Base-by-base conservation (phyloP, 495 filamentous ascomycete genomes). In the Lasiosphaeria hispida region DNA sequence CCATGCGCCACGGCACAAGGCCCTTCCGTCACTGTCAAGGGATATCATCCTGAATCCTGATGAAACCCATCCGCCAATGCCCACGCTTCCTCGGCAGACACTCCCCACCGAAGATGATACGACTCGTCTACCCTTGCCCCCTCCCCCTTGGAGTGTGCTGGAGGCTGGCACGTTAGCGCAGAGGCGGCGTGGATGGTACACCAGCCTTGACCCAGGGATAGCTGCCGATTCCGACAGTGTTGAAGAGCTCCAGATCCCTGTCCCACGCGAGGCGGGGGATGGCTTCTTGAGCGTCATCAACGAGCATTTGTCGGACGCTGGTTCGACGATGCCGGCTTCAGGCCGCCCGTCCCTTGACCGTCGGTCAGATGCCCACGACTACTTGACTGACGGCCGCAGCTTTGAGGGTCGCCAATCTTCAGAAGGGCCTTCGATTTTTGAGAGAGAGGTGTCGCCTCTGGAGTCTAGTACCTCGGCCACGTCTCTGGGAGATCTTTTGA, bases 241-340 rank as follows among this genome's bases (percentile, higher is more conserved):
- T n/a, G n/a, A n/a, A n/a, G n/a, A n/a, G n/a, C n/a, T n/a, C n/a
- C n/a, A n/a, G n/a, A n/a, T n/a, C n/a, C n/a, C n/a, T n/a, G n/a
- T n/a, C n/a, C n/a, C n/a, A n/a, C n/a, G n/a, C n/a, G n/a, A n/a
- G n/a, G n/a, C n/a, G n/a, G 57, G 14, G 45, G 45, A 48, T n/a
- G 10, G 13, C 34, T 30, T 48, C 18, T 34, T 48, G 45, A 48
- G 45, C 45, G 45, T 48, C 18, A 48, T 48, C 45, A 48, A 48
- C 19, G 45, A 48, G 19, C 45, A 48, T 23, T 7, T 11, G 7
- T 48, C 45, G 13, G 45, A 48, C n/a, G 45, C 45, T 4, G 45
- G 45, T 10, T 48, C n/a, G n/a, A n/a, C 45, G n/a, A 48, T 48
- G 45, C 14, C 11, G 23, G 45, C 45, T 48, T 4, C 45, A 34